phyloP scores from a whole-genome alignment of 306 rosid genomes.

The Trichosanthes truncata region DNA sequence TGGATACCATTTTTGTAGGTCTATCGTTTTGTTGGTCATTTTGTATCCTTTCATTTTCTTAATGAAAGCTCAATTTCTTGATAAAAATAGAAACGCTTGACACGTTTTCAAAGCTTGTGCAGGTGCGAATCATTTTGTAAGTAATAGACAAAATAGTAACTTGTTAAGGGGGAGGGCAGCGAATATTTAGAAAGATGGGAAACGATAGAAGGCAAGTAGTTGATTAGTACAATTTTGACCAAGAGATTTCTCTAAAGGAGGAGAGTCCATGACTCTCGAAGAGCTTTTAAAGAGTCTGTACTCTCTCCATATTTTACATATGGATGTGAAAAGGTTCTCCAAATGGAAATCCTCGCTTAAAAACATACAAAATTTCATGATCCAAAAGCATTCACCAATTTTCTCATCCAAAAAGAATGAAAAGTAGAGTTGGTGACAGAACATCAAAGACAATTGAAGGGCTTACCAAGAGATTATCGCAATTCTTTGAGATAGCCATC shows the following conservation, averaged over 20 bases:
- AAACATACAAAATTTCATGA: background rate
- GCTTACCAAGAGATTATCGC: constrained; percentile 45
- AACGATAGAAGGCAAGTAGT: no score
- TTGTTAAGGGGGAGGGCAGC: no score
- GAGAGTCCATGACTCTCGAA: background rate
- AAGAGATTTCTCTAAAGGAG: no score
- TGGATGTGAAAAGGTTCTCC: background rate
- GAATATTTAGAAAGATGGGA: no score
- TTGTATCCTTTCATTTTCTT: no score
- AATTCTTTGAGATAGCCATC: constrained; percentile 17
- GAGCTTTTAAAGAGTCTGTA: background rate
- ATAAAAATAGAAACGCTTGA: no score
- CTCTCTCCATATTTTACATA: background rate
- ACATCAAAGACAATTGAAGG: constrained; percentile 2
- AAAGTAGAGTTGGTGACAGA: background rate
- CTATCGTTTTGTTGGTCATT: background rate
- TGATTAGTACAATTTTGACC: no score
- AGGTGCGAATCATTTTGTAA: no score
- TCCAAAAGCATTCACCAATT: background rate
- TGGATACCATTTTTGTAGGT: background rate
- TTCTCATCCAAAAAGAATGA: background rate
- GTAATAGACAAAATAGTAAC: no score
- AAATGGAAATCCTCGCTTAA: background rate
- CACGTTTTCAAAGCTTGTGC: no score
- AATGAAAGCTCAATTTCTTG: no score